Base-by-base conservation (phyloP, 106 monocot species). In the Iris macrosiphon region DNA sequence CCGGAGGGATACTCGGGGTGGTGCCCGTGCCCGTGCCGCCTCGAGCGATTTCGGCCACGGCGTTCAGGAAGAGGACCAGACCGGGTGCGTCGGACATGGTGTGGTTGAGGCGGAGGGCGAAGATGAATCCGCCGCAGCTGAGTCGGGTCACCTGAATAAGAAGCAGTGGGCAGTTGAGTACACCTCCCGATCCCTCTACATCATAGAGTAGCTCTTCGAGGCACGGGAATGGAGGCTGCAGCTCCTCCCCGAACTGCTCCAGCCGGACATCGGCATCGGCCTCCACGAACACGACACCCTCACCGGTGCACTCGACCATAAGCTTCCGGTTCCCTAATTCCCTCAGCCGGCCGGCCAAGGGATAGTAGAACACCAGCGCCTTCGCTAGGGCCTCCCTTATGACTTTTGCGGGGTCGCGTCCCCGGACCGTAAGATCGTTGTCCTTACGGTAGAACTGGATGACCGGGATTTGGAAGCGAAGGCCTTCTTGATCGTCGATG, bases 251-350 rank as follows among this genome's bases (percentile, higher is more conserved):
- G 19, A 87, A 82, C 33, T 87, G 64, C 27, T 75, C 53, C 28
- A 87, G 67, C 1, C 51, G 6, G 4, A 78, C 68, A 13, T 87
- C 87, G 11, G 87, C 82, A 27, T 87, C 78, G 13, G 87, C 87
- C 72, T 87, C 87, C 29, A 87, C 63, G 68, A 87, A 87, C 56
- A 82, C 9, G 21, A 87, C 65, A 0, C 87, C 87, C 34, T 87
- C 87, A 6, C 87, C 87, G 11, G 82, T 87, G 72, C 87, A 82
- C 28, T 87, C 82, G 3, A 87, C 87, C 9, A 51, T 40, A 1
- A 87, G 75, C 68, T 87, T 87, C 41, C 82, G 19, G 14, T 42
- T 61, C 8, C 44, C 4, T 1, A 31, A 45, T 33, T 78, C 82
- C 37, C 65, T 60, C 9, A 87, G 67, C 45, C 82, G 41, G 18